A percentile compares a stretch with the other conserved stretches of the same genome.
These are phyloP conservation scores for Clausena lansium DNA, from an alignment of 345 rosid species.

Conservation along the genomic window DNA sequence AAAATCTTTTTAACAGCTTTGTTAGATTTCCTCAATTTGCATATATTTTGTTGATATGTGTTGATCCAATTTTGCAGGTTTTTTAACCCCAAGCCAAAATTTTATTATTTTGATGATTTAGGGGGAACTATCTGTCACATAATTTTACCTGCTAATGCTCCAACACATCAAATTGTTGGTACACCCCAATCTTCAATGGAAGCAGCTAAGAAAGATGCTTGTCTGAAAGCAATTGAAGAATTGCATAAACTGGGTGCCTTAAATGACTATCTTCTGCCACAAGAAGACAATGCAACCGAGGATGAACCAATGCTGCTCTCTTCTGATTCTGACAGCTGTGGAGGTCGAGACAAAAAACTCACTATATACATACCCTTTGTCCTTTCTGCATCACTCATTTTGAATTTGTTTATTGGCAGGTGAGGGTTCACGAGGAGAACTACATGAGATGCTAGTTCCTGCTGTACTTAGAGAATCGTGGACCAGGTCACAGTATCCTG, in stretches of 20 bases:
- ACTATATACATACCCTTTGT: not conserved
- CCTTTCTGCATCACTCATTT: slow-evolving; percentile 13
- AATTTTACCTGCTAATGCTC: slow-evolving; percentile 83
- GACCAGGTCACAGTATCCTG: slow-evolving; percentile 37
- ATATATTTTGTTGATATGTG: slow-evolving; percentile 11
- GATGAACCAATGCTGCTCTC: slow-evolving; percentile 35
- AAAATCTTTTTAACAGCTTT: not conserved
- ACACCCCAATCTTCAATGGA: slow-evolving; percentile 59
- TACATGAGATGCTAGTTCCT: slow-evolving; percentile 83
- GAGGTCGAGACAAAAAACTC: slow-evolving; percentile 46
- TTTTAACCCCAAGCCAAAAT: slow-evolving; percentile 74
- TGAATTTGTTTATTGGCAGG: slow-evolving; percentile 42
- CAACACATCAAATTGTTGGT: slow-evolving; percentile 56
- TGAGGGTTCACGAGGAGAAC: slow-evolving; percentile 51
- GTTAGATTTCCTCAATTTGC: slow-evolving; percentile 2
- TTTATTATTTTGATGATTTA: slow-evolving; percentile 61
- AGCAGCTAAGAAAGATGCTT: slow-evolving; percentile 82
- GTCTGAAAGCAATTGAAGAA: slow-evolving; percentile 73
- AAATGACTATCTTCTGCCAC: slow-evolving; percentile 62
- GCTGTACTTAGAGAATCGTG: slow-evolving; percentile 51
- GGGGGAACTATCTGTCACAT: slow-evolving; percentile 76
- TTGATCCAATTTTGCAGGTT: slow-evolving; percentile 51
- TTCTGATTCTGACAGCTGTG: slow-evolving; percentile 34
- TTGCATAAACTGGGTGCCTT: slow-evolving; percentile 82
- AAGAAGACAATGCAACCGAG: slow-evolving; percentile 32